Percentiles rank a stretch among this genome's conserved stretches.
Evolutionary conservation across 345 rosid species (phyloP).

Genomic region (Populus alba): DNA sequence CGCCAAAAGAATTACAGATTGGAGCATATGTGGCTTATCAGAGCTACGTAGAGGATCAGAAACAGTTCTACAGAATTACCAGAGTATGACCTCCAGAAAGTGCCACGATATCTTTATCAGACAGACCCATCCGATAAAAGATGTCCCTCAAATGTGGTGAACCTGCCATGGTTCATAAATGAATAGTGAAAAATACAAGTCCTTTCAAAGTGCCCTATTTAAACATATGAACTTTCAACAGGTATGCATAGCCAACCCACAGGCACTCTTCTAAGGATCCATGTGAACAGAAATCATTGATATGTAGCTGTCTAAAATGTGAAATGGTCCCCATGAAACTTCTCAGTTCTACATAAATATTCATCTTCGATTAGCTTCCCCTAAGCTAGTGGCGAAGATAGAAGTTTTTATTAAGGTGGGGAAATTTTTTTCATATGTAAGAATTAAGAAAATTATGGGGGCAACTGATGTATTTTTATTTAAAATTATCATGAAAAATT

Average conservation of each 20-base stretch:
- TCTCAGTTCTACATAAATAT: neutral
- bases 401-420: too few relatives aligned
- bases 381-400: too few relatives aligned
- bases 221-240: neutral
- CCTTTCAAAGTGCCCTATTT: neutral
- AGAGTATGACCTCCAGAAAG: constrained; percentile 56
- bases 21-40: neutral
- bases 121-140: constrained; percentile 83
- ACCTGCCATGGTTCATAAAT: constrained; percentile 40
- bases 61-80: constrained; percentile 23
- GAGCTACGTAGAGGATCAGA: neutral
- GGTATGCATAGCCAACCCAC: neutral
- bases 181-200: neutral
- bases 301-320: neutral
- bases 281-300: neutral
- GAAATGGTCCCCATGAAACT: neutral
- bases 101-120: constrained; percentile 87
- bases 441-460: too few relatives aligned
- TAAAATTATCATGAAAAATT: too few relatives aligned
- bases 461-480: too few relatives aligned
- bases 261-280: neutral
- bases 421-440: too few relatives aligned
- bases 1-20: constrained; percentile 12
- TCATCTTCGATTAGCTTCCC: neutral
- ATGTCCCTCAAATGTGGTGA: constrained; percentile 69